Evolutionary conservation across 805 yeast species (phyloP), one percentile per base, ranked within the genome.

Genomic region (Kregervanrija delftensis): DNA sequence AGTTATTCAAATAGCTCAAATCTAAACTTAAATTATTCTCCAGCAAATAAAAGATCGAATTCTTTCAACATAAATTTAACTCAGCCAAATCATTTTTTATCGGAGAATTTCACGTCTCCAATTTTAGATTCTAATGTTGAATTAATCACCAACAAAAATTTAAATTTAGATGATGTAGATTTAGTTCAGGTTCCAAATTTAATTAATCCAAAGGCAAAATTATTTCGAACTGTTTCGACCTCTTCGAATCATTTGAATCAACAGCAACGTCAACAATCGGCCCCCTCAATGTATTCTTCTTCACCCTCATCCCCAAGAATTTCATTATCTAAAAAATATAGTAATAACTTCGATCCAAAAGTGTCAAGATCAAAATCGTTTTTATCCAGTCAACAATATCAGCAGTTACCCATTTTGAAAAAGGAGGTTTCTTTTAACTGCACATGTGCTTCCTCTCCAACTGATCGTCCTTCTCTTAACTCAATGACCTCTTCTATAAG

Each of bases 111-210:
- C 52, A 85, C 87, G 15, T 85, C 95, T 2, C 90, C 96, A 0
- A 86, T 86, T 6, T 68, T 87, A 53, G 95, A 86, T 55, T 87
- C 95, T 8, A 76, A 93, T 4, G 73, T 81, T 14, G 77, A 83
- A 48, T 68, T 85, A 33, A 71, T 80, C 37, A 75, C 81, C 11
- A 80, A 79, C 54, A 56, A 65, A 10, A 64, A 69, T 37, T 22
- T 22, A 22, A 77, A 83, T 54, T 72, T 88, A 48, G 83, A 84
- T 51, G 73, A 76, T 44, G 79, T 86, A 11, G 90, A 85, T 48
- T 76, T 87, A 64, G 79, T 86, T 15, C 57, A 63, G 40, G 54
- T 58, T n/a, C 63, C 66, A 13, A 60, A 54, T 42, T 17, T 6
- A 22, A 6, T 48, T 5, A 13, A 30, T 10, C 43, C 52, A 8